Evolutionary conservation across 108 stramenopile species (phyloP).

Genomic region (Nitzschia sp.): DNA sequence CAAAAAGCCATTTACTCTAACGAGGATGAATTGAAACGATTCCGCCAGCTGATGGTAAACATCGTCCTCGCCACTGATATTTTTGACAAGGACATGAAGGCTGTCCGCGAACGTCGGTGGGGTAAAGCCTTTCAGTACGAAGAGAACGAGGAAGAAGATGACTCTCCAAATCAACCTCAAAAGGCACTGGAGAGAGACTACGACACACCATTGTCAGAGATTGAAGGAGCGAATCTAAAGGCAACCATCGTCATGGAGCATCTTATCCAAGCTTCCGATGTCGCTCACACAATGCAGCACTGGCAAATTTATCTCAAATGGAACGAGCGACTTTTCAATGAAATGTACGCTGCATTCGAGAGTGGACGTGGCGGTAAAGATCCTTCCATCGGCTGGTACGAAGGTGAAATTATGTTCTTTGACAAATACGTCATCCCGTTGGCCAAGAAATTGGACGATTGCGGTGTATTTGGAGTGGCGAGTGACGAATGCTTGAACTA

Average conservation of each 20-base stretch:
- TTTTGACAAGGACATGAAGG: conserved; percentile 43
- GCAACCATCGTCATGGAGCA: conserved; percentile 35
- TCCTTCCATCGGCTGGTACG: conserved; percentile 50
- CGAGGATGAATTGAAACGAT: conserved; percentile 38
- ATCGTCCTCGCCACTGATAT: conserved; percentile 66
- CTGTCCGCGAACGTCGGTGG: conserved; percentile 32
- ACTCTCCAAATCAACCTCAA: background rate
- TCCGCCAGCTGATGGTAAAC: conserved; percentile 53
- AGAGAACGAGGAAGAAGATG: conserved; percentile 16
- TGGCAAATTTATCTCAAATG: conserved; percentile 50
- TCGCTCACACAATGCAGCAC: conserved; percentile 56
- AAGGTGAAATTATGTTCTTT: conserved; percentile 57
- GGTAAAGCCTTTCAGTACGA: conserved; percentile 39
- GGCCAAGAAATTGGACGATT: conserved; percentile 39
- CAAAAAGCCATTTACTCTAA: conserved; percentile 42
- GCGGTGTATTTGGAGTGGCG: conserved; percentile 44
- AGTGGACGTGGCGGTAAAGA: conserved; percentile 32
- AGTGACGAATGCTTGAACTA: conserved; percentile 25
- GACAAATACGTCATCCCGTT: conserved; percentile 34
- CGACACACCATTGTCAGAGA: background rate
- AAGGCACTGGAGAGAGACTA: conserved; percentile 4
- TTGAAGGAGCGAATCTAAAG: conserved; percentile 12
- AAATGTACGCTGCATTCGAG: conserved; percentile 38
- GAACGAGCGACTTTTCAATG: conserved; percentile 48
- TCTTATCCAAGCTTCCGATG: conserved; percentile 36